Percentiles rank a stretch among this genome's conserved stretches.
These are phyloP conservation scores for Aspergillus tubingensis DNA, from an alignment of 2,329 filamentous ascomycete species.

Conservation along the genomic window DNA sequence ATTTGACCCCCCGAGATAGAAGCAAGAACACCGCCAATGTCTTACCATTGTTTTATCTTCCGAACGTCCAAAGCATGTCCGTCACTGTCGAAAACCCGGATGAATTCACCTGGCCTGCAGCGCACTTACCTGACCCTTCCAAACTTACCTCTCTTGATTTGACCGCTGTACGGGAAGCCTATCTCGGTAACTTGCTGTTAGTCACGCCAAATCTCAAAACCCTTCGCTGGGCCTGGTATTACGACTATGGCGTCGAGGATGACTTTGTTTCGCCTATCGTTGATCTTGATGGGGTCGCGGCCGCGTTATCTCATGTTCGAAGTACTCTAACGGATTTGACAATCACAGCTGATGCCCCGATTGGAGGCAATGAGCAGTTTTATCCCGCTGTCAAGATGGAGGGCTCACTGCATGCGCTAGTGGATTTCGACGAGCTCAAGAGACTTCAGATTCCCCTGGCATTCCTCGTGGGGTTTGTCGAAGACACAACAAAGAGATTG, in stretches of 20 bases:
- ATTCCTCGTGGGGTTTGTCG: conserved; percentile 10
- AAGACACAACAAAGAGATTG: conserved; percentile 5
- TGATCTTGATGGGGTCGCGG: conserved; percentile 19
- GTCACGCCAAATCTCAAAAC: conserved; percentile 11
- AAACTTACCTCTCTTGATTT: conserved; percentile 17
- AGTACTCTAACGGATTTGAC: conserved; percentile 22
- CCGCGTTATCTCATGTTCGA: conserved; percentile 21
- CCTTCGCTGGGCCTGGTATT: conserved; percentile 19
- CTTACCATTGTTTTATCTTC: conserved; percentile 25
- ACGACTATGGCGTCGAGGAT: conserved; percentile 7
- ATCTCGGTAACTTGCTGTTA: conserved; percentile 14
- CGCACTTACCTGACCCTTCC: conserved; percentile 2
- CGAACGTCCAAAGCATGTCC: conserved; percentile 17
- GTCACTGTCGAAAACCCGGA: conserved; percentile 20
- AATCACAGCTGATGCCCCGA: conserved; percentile 12
- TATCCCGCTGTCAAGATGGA: neutral
- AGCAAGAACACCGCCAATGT: conserved; percentile 18
- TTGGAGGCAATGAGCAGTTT: neutral
- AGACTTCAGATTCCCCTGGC: conserved; percentile 4
- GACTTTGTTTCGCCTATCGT: conserved; percentile 10
- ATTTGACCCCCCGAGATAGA: neutral
- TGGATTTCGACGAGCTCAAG: conserved; percentile 2
- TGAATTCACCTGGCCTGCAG: conserved; percentile 19
- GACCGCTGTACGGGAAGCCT: conserved; percentile 11
- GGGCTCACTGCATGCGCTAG: neutral